Base-by-base conservation (phyloP, 257 asterid genomes). In the Solanum sparsipilum region DNA sequence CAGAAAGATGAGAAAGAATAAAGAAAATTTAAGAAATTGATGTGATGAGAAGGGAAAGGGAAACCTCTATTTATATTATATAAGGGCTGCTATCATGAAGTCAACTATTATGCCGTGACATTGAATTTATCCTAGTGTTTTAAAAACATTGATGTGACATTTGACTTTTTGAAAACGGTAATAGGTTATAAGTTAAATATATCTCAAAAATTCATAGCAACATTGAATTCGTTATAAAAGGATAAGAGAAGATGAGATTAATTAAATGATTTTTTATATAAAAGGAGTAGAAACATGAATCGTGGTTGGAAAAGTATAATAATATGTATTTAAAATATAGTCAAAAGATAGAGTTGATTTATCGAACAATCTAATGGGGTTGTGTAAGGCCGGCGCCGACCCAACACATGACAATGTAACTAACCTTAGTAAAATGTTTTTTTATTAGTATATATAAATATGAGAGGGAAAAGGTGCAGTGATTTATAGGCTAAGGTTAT, bases 301-400 rank as follows among this genome's bases (percentile, higher is more conserved):
- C 41, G 41, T 81, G 85, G 39, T 79, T 86, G 21, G 52, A 72
- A 21, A 38, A 86, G 32, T 23, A 31, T 65, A 44, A 71, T 63
- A 63, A 23, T 23, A 21, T 56, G 82, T 12, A 44, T 78, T 75
- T 87, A 38, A 39, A 70, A 68, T 68, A 70, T 74, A 21, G 25
- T 67, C 31, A 39, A 20, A 16, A 58, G 41, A 75, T 39, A 6
- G 23, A 39, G 23, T 76, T 76, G 21, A 76, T 76, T 2, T 52
- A 41, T 41, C 11, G 63, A 16, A 16, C 67, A 81, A 81, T 81
- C 68, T 29, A 29, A 81, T 12, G 27, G 48, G 44, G 73, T 21
- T 6, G 13, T 39, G 63, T 25, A 16, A 44, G 76, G 87, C 87
- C 87, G 84, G 87, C 89, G 63, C 89, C 89, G 89, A 87, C 87